Evolutionary conservation across 306 rosid species (phyloP), one percentile per base, ranked within the genome.

Genomic region (Trichosanthes truncata): DNA sequence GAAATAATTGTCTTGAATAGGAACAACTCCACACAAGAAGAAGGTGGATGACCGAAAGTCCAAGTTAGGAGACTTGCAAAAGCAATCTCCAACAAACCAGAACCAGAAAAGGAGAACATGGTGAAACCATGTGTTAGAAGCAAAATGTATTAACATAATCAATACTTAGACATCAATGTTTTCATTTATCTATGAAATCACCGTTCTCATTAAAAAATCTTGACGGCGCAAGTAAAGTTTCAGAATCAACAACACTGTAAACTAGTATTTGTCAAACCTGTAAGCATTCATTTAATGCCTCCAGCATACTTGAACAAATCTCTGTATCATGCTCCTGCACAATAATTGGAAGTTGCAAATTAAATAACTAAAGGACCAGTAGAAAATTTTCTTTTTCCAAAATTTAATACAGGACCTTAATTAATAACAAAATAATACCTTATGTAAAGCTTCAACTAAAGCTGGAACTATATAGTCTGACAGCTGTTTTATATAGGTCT

Each of bases 291-390:
- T 95, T 95, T 85, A 95, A 77, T 43, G 99, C 91, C 55, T 95
- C 97, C 90, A 95, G 82, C 88, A 95, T 95, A 81, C 88, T 95
- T 57, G 97, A 97, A 79, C 97, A 95, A 53, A 95, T 95, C 89
- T 95, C 99, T 4, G 99, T 95, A 82, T 95, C 99, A 75, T 97
- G 99, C 80, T 95, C 99, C 99, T 95, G 93, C 87, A 88, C 78
- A 61, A 76, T 77, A 52, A 26, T 29, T 74, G 61, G 33, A 25
- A 29, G 38, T 74, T 74, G 21, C 17, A 74, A 15, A 49, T 49
- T 74, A 74, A 49, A 74, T 29, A 26, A 26, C 60, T 29, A 26
- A 73, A 14, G 26, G 26, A 49, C 41, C 7, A 29, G 23, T 13
- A 12, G 45, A 74, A 49, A 9, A 74, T 1, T 68, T 68, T 8